Base-by-base conservation (phyloP, 1,284 basidiomycete genomes). In the Schizophyllum commune region DNA sequence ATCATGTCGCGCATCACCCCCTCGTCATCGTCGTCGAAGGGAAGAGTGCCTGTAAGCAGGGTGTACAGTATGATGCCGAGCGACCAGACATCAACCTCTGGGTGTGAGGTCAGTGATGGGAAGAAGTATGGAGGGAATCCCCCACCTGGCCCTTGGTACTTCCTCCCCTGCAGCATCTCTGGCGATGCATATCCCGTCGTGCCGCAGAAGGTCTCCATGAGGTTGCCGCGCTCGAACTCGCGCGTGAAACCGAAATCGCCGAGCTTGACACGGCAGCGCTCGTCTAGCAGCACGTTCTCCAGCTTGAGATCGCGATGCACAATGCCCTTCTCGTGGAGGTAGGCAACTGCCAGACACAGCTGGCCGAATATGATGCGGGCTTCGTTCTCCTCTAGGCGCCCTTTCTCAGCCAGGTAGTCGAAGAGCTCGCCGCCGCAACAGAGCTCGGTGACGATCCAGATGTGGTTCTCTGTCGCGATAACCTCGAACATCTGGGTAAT, bases 31-130 rank as follows among this genome's bases (percentile, higher is more conserved):
- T 98, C 94, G 68, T 98, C 96, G 68, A 98, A 98, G 0, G 96
- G 96, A n/a, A 98, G 77, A 4, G 91, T 92, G 1, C 96, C 96
- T 0, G 93, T 96, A 47, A 98, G 79, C 15, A 98, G 83, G n/a
- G 89, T 91, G 72, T 96, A 98, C 8, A 99, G 79, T 60, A 99
- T 98, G 63, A 99, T 84, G 3, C 96, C 96, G 34, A 98, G 79
- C 0, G 97, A 98, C 96, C 96, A 99, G 32, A 98, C 82, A 70
- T 99, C 97, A 56, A 98, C 94, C 81, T 98, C 94, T 89, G 78
- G 34, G 54, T 27, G 55, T 58, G n/a, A 20, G 34, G 63, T 57
- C 67, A 54, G 63, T 58, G 52, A 58, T 58, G 32, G 60, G 27
- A 52, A 13, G 56, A 61, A 54, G n/a, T 51, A 39, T 20, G 33